These are phyloP conservation scores for Protea cynaroides DNA, from an alignment of 164 flowering plant species.

Conservation along the genomic window DNA sequence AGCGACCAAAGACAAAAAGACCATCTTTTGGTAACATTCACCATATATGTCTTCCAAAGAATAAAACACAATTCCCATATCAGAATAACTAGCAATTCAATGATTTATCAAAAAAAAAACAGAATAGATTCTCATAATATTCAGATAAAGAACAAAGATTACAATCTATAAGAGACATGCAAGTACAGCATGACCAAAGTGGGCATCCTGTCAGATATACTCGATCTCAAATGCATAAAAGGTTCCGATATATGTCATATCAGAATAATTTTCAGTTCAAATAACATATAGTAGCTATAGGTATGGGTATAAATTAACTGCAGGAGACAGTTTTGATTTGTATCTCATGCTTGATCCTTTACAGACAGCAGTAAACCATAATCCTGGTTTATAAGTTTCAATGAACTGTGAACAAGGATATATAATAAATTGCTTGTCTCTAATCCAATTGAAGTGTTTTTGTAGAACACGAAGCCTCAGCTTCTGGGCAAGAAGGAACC, in stretches of 20 bases:
- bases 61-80: too few relatives aligned
- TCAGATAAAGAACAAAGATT: background rate
- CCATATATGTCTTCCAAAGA: too few relatives aligned
- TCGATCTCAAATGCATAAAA: background rate
- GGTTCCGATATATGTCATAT: background rate
- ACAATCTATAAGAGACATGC: background rate
- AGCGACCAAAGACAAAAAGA: too few relatives aligned
- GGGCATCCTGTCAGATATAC: background rate
- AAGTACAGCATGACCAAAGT: background rate
- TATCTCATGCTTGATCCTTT: background rate
- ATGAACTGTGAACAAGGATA: background rate
- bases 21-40: too few relatives aligned
- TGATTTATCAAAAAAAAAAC: too few relatives aligned
- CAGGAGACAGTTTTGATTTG: background rate
- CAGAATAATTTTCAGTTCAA: background rate
- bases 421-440: background rate
- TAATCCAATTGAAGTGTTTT: background rate
- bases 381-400: background rate
- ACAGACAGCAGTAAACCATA: background rate
- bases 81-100: too few relatives aligned
- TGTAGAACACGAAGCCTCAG: background rate
- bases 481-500: conserved; percentile 24
- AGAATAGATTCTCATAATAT: too few relatives aligned
- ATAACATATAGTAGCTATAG: background rate
- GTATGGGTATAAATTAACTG: background rate